Evolutionary conservation across 768 basidiomycete genomes (phyloP).

Genomic region (Gyrodon lividus): DNA sequence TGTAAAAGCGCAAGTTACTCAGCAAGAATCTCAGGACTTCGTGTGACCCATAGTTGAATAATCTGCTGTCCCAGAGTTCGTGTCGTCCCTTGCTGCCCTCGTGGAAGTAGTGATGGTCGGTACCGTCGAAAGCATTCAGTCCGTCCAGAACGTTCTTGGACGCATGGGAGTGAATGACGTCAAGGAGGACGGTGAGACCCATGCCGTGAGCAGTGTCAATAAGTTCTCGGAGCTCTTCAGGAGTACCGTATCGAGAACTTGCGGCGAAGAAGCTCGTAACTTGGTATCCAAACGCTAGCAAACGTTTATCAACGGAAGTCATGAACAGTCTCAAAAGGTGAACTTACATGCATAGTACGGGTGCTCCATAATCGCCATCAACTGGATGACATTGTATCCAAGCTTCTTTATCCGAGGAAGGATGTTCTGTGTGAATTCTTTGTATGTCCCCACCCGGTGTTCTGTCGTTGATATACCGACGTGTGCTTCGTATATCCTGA

Average conservation of each 20-base stretch:
- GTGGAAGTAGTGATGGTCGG: constrained; percentile 97
- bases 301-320: not conserved
- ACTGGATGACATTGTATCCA: constrained; percentile 95
- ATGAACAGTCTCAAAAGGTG: not conserved
- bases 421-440: constrained; percentile 85
- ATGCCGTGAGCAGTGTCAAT: constrained; percentile 93
- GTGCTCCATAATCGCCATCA: constrained; percentile 99
- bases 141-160: constrained; percentile 98
- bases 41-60: constrained; percentile 95
- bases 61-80: constrained; percentile 95
- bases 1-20: constrained; percentile 92
- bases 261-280: constrained; percentile 97
- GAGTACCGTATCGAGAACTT: constrained; percentile 92
- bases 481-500: constrained; percentile 95
- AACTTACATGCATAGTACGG: constrained; percentile 93
- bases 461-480: constrained; percentile 95
- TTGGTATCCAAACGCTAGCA: constrained; percentile 93
- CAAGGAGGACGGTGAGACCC: constrained; percentile 90
- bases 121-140: constrained; percentile 94
- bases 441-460: constrained; percentile 87
- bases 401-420: constrained; percentile 87
- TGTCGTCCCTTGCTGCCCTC: constrained; percentile 88
- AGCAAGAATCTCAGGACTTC: constrained; percentile 94
- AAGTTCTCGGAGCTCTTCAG: constrained; percentile 93
- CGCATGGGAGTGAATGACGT: constrained; percentile 97